Evolutionary conservation across 2,329 filamentous ascomycete species (phyloP), one percentile per base, ranked within the genome.

Genomic region (Penicillium fuscoglaucum): DNA sequence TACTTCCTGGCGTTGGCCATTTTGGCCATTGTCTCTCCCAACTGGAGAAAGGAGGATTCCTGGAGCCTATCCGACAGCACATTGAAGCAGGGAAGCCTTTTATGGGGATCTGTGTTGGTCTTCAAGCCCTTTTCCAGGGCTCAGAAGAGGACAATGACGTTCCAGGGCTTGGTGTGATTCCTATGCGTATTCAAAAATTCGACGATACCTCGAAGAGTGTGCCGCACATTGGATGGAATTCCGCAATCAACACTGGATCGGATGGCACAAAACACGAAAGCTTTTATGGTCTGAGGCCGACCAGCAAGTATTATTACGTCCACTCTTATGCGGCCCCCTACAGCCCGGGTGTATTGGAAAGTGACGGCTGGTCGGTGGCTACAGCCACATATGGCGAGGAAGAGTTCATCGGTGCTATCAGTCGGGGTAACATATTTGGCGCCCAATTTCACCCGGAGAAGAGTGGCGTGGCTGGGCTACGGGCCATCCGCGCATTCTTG

Each of bases 161-260:
- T 15, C 77, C 86, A 2, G 95, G 95, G 1, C 80, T 99, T 48
- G 89, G 88, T 6, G 46, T 96, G 29, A 87, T 98, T 61, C 86
- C 88, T 45, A 85, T 84, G 40, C 80, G 78, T 12, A 83, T 99
- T 63, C 82, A 85, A 71, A 87, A 88, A 60, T 99, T 99, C 78
- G 80, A 91, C 72, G 86, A 90, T 72, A 74, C 77, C 33, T 80
- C 84, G 68, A 98, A 98, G 79, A 88, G 92, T 39, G 96, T 99
- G n/a, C 95, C 95, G 40, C 96, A 99, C 78, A 99, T 99, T 74
- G 95, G 95, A 55, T 99, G 95, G 95, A 99, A 99, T 77, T 92
- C 88, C 66, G 95, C 96, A 45, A 88, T 87, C 68, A 76, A 61
- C 68, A 76, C 60, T 65, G 78, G 68, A 60, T 79, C 74, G 60